Base-by-base conservation (phyloP, 2,329 filamentous ascomycete genomes). In the Pyrenophora tritici-repentis region DNA sequence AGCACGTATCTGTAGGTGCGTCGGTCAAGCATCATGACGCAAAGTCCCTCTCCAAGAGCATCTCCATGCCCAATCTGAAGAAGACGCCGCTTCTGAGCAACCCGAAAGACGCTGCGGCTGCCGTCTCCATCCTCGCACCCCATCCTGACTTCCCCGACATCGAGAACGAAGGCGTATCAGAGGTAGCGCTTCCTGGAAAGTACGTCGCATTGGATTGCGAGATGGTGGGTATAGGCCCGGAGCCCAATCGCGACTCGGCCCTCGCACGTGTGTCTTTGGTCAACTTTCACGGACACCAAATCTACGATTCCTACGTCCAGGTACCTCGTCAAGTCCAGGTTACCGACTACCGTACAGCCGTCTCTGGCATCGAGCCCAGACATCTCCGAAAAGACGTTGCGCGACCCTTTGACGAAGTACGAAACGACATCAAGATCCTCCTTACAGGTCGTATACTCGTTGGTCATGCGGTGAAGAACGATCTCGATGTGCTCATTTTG, bases 171-270 rank as follows among this genome's bases (percentile, higher is more conserved):
- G 76, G 78, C 47, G 65, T 76, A 2, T 73, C 69, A 56, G 73
- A 78, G 18, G 83, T 81, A 5, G 76, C 88, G 31, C 84, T 91
- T 45, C 78, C 92, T 16, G 94, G 93, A 43, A 96, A 94, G 80
- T 99, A 96, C 72, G 78, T 99, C 35, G 89, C 90, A 16, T 84
- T 99, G 39, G 94, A 99, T 77, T 99, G 94, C 74, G 94, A 99
- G 76, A 99, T 99, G 94, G 94, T 99, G 20, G 94, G 93, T 40
- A 85, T 95, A 10, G 89, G 88, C 0, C 74, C 84, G 5, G 72
- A 76, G 33, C 78, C 83, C 3, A 85, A 85, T 42, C 80, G 87
- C 58, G 83, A 86, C 67, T 91, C 90, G 31, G 86, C 86, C 0
- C 83, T 99, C 37, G 94, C 94, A 1, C 85, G 94, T 39, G 90